Evolutionary conservation across 257 asterid species (phyloP), one percentile per base, ranked within the genome.

Genomic region (Nicotiana tomentosiformis): DNA sequence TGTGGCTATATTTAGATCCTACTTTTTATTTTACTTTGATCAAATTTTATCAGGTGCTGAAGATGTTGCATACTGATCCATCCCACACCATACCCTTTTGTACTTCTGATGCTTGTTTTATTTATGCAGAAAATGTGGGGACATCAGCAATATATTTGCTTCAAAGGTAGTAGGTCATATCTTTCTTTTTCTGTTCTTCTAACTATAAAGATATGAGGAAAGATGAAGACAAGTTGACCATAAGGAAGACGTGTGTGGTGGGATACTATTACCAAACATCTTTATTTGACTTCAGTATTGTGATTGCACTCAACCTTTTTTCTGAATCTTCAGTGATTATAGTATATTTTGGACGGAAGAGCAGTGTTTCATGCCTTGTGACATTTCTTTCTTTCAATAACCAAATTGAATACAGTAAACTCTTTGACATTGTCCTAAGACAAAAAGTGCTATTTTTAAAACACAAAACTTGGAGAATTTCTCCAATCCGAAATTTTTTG

Each of bases 1-100:
- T 84, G 65, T 77, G 20, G 83, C 60, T 33, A 64, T 61, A 60
- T 70, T 69, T 43, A 82, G 68, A 62, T 15, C 79, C 82, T 86
- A 65, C 66, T 23, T 8, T 69, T 17, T 82, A 78, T 60, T 33
- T 68, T 68, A 18, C 67, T 51, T 66, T 11, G 0, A 32, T 66
- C 10, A 66, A 66, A 81, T 66, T 70, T 66, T 81, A 66, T 23
- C 57, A 81, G 61, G 61, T 62, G 60, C 43, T 7, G 60, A 60
- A 66, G 77, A 70, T 49, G 77, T 66, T 51, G 8, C 67, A 51
- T 29, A n/a, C 43, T 51, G 78, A 55, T 64, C 20, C 67, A 62
- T 35, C 65, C 33, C 62, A 29, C 49, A 60, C 0, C 55, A 17
- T 18, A 10, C 10, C 58, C 58, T 70, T 70, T 43, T 14, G 12